A percentile compares a stretch with the other conserved stretches of the same genome.
These are phyloP conservation scores for Mollisiaceae sp. DNA, from an alignment of 2,329 filamentous ascomycete species.

Conservation along the genomic window DNA sequence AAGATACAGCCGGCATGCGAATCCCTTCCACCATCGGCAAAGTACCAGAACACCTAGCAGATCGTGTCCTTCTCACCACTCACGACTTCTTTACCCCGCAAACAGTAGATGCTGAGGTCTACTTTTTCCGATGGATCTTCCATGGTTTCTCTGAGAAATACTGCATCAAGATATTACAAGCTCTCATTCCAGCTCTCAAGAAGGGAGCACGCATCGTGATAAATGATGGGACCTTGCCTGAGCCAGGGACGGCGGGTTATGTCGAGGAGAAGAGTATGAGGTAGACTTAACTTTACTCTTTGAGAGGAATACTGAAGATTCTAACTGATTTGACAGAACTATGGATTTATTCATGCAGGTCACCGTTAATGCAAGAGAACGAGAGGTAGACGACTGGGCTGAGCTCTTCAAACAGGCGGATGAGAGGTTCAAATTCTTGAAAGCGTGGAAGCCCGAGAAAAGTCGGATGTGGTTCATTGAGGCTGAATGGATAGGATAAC, in stretches of 20 bases:
- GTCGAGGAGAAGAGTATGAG: constrained; percentile 9
- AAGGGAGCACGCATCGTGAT: constrained; percentile 45
- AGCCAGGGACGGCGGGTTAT: constrained; percentile 5
- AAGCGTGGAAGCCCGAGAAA: constrained; percentile 7
- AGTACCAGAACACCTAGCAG: constrained; percentile 25
- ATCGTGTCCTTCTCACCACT: constrained; percentile 39
- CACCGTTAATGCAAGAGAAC: constrained; percentile 18
- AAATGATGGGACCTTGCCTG: constrained; percentile 12
- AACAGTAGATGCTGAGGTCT: constrained; percentile 49
- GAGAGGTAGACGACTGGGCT: constrained; percentile 13
- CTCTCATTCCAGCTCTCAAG: constrained; percentile 48
- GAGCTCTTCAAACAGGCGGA: constrained; percentile 7
- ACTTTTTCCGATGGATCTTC: constrained; percentile 52
- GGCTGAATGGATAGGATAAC: neutral
- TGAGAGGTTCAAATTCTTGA: constrained; percentile 9
- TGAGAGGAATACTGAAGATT: neutral
- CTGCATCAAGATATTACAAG: constrained; percentile 43
- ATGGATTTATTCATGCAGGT: constrained; percentile 18
- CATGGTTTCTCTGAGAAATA: constrained; percentile 54
- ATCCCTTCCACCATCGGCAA: constrained; percentile 27
- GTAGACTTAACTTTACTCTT: neutral
- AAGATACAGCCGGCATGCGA: constrained; percentile 26
- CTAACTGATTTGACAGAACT: neutral
- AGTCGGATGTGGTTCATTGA: constrained; percentile 7
- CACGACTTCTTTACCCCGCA: constrained; percentile 54